Evolutionary conservation across 305 asterid genomes (phyloP).

Genomic region (Solanum hybrid): DNA sequence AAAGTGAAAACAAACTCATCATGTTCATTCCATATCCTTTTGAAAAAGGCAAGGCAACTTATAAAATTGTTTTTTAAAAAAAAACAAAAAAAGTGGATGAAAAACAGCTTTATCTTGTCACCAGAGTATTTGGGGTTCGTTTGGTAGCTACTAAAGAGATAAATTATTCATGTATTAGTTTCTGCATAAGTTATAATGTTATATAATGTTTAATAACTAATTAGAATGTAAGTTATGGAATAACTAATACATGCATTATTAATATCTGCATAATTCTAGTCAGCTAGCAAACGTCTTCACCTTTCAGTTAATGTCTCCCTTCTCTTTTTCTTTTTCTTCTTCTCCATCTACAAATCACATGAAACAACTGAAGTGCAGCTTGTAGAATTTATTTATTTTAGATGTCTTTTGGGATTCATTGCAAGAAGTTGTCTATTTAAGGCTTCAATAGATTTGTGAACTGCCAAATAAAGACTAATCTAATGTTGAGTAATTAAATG

Average conservation of each 20-base stretch:
- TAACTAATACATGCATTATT: not conserved
- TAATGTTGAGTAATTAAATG: not conserved
- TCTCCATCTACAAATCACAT: not conserved
- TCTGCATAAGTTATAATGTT: not conserved
- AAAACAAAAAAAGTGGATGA: not conserved
- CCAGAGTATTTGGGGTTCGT: not conserved
- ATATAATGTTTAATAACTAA: not conserved
- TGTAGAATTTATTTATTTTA: not conserved
- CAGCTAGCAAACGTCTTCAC: not conserved
- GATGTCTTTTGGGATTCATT: not conserved
- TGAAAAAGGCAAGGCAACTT: not conserved
- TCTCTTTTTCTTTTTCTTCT: not conserved
- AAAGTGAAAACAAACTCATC: constrained; percentile 30
- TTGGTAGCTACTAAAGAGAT: not conserved
- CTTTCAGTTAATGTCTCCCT: not conserved
- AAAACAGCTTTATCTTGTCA: not conserved
- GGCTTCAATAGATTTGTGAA: not conserved
- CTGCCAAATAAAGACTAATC: not conserved
- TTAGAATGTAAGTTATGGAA: not conserved
- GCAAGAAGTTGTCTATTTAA: not conserved
- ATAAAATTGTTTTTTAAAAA: constrained; percentile 2
- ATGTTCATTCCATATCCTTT: constrained; percentile 17
- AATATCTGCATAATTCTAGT: not conserved
- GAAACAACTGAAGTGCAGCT: not conserved
- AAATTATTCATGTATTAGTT: not conserved